Evolutionary conservation across 139 green algal species (phyloP), one percentile per base, ranked within the genome.

Genomic region (Volvox africanus): DNA sequence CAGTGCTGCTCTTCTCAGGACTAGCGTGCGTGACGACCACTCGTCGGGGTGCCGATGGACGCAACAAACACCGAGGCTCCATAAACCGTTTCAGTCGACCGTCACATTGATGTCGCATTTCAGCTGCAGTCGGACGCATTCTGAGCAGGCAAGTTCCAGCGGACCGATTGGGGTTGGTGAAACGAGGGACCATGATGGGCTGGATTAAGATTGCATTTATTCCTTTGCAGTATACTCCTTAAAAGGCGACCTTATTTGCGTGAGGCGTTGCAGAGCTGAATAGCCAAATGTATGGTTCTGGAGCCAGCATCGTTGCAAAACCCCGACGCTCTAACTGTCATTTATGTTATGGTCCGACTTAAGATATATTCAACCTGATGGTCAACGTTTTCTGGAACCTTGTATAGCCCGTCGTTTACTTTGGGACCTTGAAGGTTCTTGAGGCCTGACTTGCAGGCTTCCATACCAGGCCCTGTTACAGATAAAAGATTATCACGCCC

Each of bases 1-100:
- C 71, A 22, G 77, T 80, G n/a, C 32, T 79, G 78, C 65, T 75
- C 88, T 87, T 88, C 35, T 88, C 67, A 20, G 37, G 82, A 18
- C 50, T 50, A 6, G 36, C 87, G 82, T 62, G 76, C 55, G 77
- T 36, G 1, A 79, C 16, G 33, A 71, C 76, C 76, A 91, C 87
- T 75, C 62, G 87, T 87, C 61, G 61, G 1, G 26, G 26, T 30
- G 30, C 22, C 12, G 55, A 32, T 30, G 73, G 13, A 13, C 55
- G 36, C 18, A 19, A 33, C 5, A 36, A 18, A 32, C 26, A 32
- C 3, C 17, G 26, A 28, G n/a, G 61, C 55, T 32, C 76, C 24
- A 91, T 61, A 2, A 32, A 36, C 73, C 33, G 61, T 17, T 6
- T 30, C 30, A 50, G 2, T 2, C 78, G 30, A 20, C 22, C 37